phyloP scores from a whole-genome alignment of 441 rosid genomes.

The Pelargonium exstipulatum region DNA sequence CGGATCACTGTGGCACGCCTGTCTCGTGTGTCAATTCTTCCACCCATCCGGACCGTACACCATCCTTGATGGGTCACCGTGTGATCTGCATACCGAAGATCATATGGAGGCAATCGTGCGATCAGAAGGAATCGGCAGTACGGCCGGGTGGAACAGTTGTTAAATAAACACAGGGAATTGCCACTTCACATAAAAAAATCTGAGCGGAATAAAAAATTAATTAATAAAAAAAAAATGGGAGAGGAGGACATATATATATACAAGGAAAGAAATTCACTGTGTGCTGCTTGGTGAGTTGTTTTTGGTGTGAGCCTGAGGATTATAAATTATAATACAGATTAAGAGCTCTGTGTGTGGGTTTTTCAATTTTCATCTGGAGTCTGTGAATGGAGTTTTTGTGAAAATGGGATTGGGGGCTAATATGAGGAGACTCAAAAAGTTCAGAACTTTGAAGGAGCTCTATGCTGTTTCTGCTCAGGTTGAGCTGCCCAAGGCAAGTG shows the following conservation, averaged over 20 bases:
- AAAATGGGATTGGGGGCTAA: conserved; percentile 5
- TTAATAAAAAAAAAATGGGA: neutral
- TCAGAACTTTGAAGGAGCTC: conserved; percentile 22
- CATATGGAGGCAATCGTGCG: conserved; percentile 2
- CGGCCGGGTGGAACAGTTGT: neutral
- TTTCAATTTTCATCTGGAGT: neutral
- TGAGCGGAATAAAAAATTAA: neutral
- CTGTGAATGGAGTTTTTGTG: neutral
- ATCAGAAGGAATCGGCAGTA: neutral
- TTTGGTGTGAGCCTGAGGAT: neutral
- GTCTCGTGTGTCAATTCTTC: neutral
- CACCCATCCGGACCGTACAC: neutral
- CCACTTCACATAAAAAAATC: conserved; percentile 2
- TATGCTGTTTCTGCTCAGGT: conserved; percentile 9
- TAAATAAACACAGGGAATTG: neutral
- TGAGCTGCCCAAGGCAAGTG: conserved; percentile 22
- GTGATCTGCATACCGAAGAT: neutral
- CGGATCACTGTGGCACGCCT: neutral
- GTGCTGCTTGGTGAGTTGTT: conserved; percentile 1
- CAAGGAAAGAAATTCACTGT: conserved; percentile 8
- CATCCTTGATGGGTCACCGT: conserved; percentile 4
- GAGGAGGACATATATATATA: conserved; percentile 7
- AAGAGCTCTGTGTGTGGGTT: neutral
- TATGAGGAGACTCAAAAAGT: conserved; percentile 20
- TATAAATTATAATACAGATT: too few species aligned